Conservation (phyloP, 108 stramenopile genomes). For the Pseudonitzschia delicatissima region DNA sequence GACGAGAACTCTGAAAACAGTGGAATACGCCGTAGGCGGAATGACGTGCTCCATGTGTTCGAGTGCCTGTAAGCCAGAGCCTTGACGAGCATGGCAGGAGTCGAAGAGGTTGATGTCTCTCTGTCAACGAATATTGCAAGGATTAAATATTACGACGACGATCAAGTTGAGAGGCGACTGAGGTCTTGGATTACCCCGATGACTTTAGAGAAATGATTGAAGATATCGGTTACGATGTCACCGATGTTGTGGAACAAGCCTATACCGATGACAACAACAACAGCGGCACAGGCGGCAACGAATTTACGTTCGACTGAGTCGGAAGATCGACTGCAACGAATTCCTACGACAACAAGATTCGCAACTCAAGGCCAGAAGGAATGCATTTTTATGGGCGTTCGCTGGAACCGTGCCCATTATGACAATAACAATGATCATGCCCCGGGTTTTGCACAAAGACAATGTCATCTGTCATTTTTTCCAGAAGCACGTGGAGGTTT, state of each 20-base stretch:
- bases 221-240: conserved; percentile 43
- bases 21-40: conserved; percentile 28
- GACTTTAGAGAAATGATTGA: conserved; percentile 32
- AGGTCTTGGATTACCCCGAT: conserved; percentile 16
- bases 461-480: conserved; percentile 16
- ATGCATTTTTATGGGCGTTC: conserved; percentile 36
- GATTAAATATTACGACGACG: conserved; percentile 17
- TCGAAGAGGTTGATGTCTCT: conserved; percentile 25
- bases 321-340: conserved; percentile 37
- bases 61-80: conserved; percentile 22
- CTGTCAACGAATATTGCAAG: conserved; percentile 34
- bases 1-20: conserved; percentile 6
- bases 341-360: conserved; percentile 34
- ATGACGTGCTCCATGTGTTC: conserved; percentile 33
- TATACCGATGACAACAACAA: neutral
- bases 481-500: conserved; percentile 11
- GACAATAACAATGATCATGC: conserved; percentile 46
- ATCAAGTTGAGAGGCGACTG: neutral
- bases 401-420: conserved; percentile 43
- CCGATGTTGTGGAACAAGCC: conserved; percentile 8
- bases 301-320: neutral
- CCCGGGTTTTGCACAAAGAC: conserved; percentile 16
- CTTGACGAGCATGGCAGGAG: conserved; percentile 19
- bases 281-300: neutral
- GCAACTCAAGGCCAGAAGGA: conserved; percentile 24